Conservation (phyloP, 2,329 filamentous ascomycete genomes). For the Diaporthe sp. region DNA sequence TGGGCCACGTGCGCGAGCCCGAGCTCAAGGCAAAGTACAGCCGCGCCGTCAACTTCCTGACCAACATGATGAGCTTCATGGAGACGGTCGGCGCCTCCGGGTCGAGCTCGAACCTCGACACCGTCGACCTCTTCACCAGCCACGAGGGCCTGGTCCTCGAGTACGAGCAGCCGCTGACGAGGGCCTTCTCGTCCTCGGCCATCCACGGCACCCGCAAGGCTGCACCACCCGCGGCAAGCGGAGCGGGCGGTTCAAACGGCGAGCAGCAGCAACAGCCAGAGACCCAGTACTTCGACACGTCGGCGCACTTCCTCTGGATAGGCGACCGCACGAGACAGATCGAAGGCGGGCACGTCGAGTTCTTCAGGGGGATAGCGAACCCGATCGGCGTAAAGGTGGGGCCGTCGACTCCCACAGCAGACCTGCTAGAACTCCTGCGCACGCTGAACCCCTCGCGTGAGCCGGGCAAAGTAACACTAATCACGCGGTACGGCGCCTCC, state of each 20-base stretch:
- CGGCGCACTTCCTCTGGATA: conserved; percentile 97
- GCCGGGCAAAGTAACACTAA: conserved; percentile 93
- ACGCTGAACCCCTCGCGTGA: conserved; percentile 86
- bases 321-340: conserved; percentile 95
- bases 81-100: conserved; percentile 91
- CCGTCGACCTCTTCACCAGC: conserved; percentile 93
- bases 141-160: conserved; percentile 95
- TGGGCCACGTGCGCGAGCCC: conserved; percentile 90
- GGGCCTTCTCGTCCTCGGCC: conserved; percentile 67
- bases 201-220: conserved; percentile 34
- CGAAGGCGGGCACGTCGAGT: conserved; percentile 94
- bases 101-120: conserved; percentile 79
- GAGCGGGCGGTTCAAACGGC: conserved; percentile 36
- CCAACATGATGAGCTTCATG: conserved; percentile 94
- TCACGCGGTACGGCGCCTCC: conserved; percentile 89
- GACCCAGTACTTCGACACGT: conserved; percentile 90
- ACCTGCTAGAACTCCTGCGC: conserved; percentile 83
- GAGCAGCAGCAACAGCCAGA: conserved; percentile 42
- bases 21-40: conserved; percentile 88
- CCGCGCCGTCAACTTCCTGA: conserved; percentile 84
- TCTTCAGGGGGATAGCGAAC: conserved; percentile 95
- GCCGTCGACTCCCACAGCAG: conserved; percentile 80
- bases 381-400: conserved; percentile 97
- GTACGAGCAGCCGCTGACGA: conserved; percentile 90
- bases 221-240: conserved; percentile 40